These are phyloP conservation scores for Amaranthus palmeri DNA, from an alignment of 148 eudicot species.

Conservation along the genomic window DNA sequence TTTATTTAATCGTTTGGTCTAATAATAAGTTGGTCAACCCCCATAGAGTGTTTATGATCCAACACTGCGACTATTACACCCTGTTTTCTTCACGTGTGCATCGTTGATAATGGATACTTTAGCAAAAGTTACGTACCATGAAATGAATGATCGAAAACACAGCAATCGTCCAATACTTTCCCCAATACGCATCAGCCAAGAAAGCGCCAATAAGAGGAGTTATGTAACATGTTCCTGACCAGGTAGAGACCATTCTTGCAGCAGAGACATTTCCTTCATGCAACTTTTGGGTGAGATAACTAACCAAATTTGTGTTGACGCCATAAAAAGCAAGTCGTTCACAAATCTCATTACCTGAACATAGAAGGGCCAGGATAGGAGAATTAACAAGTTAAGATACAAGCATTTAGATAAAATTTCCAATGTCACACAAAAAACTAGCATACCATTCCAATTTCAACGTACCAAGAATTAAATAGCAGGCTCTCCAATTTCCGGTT, in stretches of 20 bases:
- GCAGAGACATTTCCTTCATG: slow-evolving; percentile 31
- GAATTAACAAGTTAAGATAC: neutral
- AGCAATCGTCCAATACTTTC: slow-evolving; percentile 40
- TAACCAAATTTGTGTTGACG: slow-evolving; percentile 28
- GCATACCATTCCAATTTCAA: slow-evolving; percentile 15
- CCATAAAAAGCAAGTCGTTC: slow-evolving; percentile 39
- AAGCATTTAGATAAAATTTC: neutral
- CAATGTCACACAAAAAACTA: neutral
- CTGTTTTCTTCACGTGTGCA: too few relatives aligned
- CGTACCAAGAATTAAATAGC: slow-evolving; percentile 65
- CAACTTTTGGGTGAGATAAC: slow-evolving; percentile 22
- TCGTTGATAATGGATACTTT: too few relatives aligned
- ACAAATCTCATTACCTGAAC: slow-evolving; percentile 31
- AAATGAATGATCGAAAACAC: slow-evolving; percentile 28
- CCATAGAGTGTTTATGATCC: too few relatives aligned
- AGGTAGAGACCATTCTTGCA: slow-evolving; percentile 27
- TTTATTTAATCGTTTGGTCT: too few relatives aligned
- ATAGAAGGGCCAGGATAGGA: slow-evolving; percentile 14
- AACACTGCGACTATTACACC: too few relatives aligned
- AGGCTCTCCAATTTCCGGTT: slow-evolving; percentile 77
- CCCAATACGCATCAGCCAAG: slow-evolving; percentile 38
- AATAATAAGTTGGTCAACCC: too few relatives aligned
- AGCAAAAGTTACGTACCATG: slow-evolving; percentile 25
- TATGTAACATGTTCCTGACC: slow-evolving; percentile 38
- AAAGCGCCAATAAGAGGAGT: slow-evolving; percentile 36